These are phyloP conservation scores for Blastobotrys peoriensis DNA, from an alignment of 805 yeast species.

Conservation along the genomic window DNA sequence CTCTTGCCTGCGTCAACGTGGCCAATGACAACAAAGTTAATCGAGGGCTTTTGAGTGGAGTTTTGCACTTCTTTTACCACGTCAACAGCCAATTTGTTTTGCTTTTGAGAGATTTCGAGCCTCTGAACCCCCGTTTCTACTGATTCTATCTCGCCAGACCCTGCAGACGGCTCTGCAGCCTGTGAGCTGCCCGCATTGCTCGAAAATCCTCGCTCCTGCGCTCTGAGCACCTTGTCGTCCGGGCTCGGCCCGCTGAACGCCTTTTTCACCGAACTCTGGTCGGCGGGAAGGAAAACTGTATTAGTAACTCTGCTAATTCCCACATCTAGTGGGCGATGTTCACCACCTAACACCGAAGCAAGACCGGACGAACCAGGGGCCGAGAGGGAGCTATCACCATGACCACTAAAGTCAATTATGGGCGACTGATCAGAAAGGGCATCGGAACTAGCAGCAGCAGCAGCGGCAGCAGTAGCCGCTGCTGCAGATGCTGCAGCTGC, in stretches of 20 bases:
- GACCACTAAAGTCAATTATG: neutral
- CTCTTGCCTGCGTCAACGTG: slow-evolving; percentile 86
- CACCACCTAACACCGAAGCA: neutral
- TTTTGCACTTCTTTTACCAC: slow-evolving; percentile 6
- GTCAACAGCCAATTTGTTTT: slow-evolving; percentile 6
- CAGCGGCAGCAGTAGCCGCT: too few relatives aligned
- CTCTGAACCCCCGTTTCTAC: neutral
- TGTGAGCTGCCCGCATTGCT: too few relatives aligned
- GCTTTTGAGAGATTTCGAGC: neutral
- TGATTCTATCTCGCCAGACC: neutral
- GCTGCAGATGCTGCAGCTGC: too few relatives aligned
- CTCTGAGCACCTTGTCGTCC: slow-evolving; percentile 61
- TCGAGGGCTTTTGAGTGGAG: slow-evolving; percentile 40
- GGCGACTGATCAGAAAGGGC: slow-evolving; percentile 1
- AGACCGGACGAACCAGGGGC: neutral
- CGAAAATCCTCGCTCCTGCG: slow-evolving; percentile 38
- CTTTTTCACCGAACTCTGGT: slow-evolving; percentile 38
- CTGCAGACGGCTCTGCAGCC: slow-evolving; percentile 2
- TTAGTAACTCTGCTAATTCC: slow-evolving; percentile 32
- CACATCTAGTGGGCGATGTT: neutral
- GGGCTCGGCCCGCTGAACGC: slow-evolving; percentile 73
- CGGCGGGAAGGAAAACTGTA: slow-evolving; percentile 30
- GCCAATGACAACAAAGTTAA: slow-evolving; percentile 76
- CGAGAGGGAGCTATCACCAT: neutral
- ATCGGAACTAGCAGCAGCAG: slow-evolving; percentile 10